Conservation (phyloP, 2,329 filamentous ascomycete species). For the Fonsecaea erecta region DNA sequence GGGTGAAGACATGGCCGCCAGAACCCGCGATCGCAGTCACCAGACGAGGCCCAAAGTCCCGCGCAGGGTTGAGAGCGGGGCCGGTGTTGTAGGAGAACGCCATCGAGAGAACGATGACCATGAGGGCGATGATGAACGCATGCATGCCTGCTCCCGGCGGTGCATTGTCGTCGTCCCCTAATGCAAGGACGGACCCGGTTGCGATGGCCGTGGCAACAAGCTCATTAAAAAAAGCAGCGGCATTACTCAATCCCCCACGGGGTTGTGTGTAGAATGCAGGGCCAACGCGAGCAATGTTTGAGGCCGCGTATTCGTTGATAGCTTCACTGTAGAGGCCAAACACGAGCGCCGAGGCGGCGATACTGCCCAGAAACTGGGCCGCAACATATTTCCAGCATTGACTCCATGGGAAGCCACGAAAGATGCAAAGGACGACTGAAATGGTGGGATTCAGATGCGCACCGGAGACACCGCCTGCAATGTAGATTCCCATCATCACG, state of each 20-base stretch:
- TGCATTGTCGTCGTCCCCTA: constrained; percentile 51
- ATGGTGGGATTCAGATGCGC: constrained; percentile 56
- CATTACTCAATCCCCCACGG: constrained; percentile 37
- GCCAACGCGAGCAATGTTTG: constrained; percentile 34
- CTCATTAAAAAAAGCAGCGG: constrained; percentile 46
- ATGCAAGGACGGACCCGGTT: constrained; percentile 43
- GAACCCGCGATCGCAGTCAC: constrained; percentile 43
- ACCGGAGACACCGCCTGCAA: constrained; percentile 54
- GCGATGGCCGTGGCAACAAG: constrained; percentile 44
- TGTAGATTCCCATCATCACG: constrained; percentile 50
- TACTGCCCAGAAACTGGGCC: constrained; percentile 45
- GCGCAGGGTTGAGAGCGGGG: constrained; percentile 44
- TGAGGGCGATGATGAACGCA: constrained; percentile 52
- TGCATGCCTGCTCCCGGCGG: constrained; percentile 52
- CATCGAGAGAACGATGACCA: constrained; percentile 43
- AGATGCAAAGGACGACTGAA: constrained; percentile 44
- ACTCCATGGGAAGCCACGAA: constrained; percentile 44
- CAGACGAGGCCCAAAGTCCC: constrained; percentile 45
- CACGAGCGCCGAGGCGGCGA: constrained; percentile 43
- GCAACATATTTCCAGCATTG: constrained; percentile 40
- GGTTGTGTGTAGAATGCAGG: constrained; percentile 42
- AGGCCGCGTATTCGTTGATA: constrained; percentile 38
- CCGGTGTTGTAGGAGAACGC: constrained; percentile 46
- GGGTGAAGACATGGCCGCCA: constrained; percentile 39
- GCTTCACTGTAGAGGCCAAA: constrained; percentile 46